Evolutionary conservation across 345 rosid genomes (phyloP).

Genomic region (Populus pruinosa): DNA sequence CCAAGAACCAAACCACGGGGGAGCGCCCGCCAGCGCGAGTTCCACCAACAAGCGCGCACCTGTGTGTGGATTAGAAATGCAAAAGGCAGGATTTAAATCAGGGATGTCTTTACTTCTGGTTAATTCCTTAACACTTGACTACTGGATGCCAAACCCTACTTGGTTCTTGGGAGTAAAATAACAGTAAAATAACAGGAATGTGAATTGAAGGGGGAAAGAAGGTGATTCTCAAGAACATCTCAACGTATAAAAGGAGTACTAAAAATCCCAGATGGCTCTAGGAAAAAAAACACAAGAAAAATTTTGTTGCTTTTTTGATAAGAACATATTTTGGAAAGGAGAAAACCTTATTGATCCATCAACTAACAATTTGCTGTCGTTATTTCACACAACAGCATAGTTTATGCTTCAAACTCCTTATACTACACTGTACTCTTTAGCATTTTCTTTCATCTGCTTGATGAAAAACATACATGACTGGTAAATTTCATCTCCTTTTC

Average conservation of each 20-base stretch:
- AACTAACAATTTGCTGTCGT: not conserved
- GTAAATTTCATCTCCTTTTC: not conserved
- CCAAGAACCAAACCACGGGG: too few species aligned
- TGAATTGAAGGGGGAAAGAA: not conserved
- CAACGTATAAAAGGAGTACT: not conserved
- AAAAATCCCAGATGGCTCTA: not conserved
- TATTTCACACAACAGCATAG: not conserved
- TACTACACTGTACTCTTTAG: not conserved
- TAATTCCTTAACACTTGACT: too few species aligned
- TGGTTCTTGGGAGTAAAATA: not conserved
- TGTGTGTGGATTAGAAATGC: too few species aligned
- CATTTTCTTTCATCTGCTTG: not conserved
- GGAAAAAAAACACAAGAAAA: not conserved
- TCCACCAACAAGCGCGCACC: too few species aligned
- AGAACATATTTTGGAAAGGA: not conserved
- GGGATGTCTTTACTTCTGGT: too few species aligned
- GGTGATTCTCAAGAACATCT: not conserved
- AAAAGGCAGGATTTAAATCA: too few species aligned
- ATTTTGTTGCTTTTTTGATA: not conserved
- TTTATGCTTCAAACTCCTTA: not conserved
- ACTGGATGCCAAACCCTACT: too few species aligned
- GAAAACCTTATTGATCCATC: not conserved
- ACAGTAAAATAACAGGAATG: not conserved
- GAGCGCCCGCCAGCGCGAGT: too few species aligned
- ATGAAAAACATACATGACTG: not conserved